Evolutionary conservation across 768 basidiomycete genomes (phyloP).

Genomic region (Pleurotus sapidus): DNA sequence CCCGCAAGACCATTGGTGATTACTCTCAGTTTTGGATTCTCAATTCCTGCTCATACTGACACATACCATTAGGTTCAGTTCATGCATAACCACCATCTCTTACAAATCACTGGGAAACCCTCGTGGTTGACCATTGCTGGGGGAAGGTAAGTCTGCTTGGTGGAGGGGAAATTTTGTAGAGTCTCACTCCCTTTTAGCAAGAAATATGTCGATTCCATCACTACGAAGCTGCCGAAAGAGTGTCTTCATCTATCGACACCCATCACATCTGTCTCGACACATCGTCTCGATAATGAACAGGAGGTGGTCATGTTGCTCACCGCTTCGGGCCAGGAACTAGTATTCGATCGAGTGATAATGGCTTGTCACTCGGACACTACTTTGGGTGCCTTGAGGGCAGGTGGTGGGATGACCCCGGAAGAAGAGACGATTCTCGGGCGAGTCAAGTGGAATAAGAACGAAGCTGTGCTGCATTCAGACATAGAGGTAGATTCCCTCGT

Average conservation of each 20-base stretch:
- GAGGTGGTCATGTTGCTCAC: conserved; percentile 43
- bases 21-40: neutral
- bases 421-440: conserved; percentile 55
- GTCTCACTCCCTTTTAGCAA: conserved; percentile 33
- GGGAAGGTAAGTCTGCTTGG: conserved; percentile 49
- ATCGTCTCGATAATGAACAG: conserved; percentile 12
- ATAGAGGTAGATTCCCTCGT: conserved; percentile 39
- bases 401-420: conserved; percentile 48
- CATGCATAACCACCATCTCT: conserved; percentile 71
- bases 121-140: conserved; percentile 72
- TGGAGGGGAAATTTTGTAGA: too few relatives aligned
- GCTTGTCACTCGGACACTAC: conserved; percentile 72
- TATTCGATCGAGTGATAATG: conserved; percentile 71
- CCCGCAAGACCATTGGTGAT: conserved; percentile 63
- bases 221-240: conserved; percentile 47
- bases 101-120: conserved; percentile 69
- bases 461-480: conserved; percentile 67
- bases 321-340: conserved; percentile 35
- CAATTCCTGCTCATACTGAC: neutral
- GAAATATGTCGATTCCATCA: conserved; percentile 63
- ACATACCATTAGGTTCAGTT: conserved; percentile 49
- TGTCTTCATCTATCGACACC: conserved; percentile 61
- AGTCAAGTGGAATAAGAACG: conserved; percentile 68
- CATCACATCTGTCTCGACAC: conserved; percentile 41
- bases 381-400: conserved; percentile 46